Base-by-base conservation (phyloP, 2,329 filamentous ascomycete species). In the Cladosporium sphaerospermum region DNA sequence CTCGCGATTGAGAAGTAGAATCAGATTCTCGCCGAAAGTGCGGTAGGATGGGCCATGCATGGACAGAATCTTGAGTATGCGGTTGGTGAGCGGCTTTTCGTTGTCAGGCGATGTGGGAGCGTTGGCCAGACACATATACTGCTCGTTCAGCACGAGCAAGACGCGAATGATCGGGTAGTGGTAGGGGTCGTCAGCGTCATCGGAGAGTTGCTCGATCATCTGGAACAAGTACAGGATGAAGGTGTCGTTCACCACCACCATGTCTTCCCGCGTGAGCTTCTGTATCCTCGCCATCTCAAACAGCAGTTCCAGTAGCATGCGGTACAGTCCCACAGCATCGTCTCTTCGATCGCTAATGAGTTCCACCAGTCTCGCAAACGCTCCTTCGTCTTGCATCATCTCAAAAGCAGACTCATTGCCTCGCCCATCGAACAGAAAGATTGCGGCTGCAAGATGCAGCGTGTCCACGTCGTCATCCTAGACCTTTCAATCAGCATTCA, bases 281-380 rank as follows among this genome's bases (percentile, higher is more conserved):
- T 97, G 90, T 67, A 97, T 89, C 56, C 95, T 82, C 42, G 89
- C 91, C 87, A 96, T 96, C 75, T 97, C 93, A 71, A 96, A 99
- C 67, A 96, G 79, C 53, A 99, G 75, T 70, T 96, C 88, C 63
- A 99, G 77, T 49, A 97, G 75, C 57, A 93, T 73, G 34, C 86
- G 83, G 71, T 96, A 89, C 56, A 97, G 75, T 49, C 82, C 78
- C 19, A 81, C 78, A 65, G 91, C 86, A 37, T 85, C 79, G 59
- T 72, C 69, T 47, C 78, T 78, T 57, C 80, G 79, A 41, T 75
- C 78, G 64, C 85, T 80, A 62, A 97, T 85, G 59, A 99, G 75
- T 58, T 95, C 89, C 32, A 97, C 75, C 41, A 99, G 75, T 32
- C 91, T 81, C 34, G 85, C 78, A 67, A 99, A 99, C 58, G 85